A percentile compares a stretch with the other conserved stretches of the same genome.
Conservation (phyloP, 352 stramenopile genomes). For the Globisporangium takayamanum region DNA sequence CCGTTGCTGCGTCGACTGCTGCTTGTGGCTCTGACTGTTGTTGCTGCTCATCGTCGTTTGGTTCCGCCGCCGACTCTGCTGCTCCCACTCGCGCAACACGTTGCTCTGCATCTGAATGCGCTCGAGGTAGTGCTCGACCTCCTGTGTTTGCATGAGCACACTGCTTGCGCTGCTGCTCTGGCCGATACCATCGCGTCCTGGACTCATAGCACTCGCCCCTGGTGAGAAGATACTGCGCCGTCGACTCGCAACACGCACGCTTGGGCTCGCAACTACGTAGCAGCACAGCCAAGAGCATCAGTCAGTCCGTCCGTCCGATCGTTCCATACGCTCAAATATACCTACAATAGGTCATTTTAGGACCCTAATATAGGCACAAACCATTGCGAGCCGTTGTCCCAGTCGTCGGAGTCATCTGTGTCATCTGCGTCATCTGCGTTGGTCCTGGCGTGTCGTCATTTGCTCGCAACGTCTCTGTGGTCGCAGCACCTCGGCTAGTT, state of each 20-base stretch:
- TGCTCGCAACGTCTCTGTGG: too few relatives aligned
- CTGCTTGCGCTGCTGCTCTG: slow-evolving; percentile 8
- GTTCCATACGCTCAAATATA: background rate
- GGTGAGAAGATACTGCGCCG: slow-evolving; percentile 9
- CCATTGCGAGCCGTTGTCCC: background rate
- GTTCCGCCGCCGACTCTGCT: slow-evolving; percentile 12
- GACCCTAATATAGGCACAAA: too few relatives aligned
- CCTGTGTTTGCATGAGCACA: slow-evolving; percentile 37
- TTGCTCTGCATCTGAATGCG: slow-evolving; percentile 45
- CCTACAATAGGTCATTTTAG: too few relatives aligned
- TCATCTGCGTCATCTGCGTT: slow-evolving; percentile 16
- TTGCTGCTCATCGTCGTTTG: slow-evolving; percentile 1
- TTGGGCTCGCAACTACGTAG: background rate
- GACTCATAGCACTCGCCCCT: background rate
- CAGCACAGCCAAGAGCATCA: background rate
- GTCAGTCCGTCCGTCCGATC: background rate
- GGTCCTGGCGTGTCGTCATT: background rate
- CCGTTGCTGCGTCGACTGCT: background rate
- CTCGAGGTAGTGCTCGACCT: slow-evolving; percentile 45
- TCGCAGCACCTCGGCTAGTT: too few relatives aligned
- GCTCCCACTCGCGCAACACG: slow-evolving; percentile 42
- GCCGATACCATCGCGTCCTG: background rate
- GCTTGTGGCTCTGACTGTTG: slow-evolving; percentile 5
- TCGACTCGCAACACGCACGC: background rate
- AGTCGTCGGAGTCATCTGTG: slow-evolving; percentile 6